These are phyloP conservation scores for Corymbia calophylla DNA, from an alignment of 441 rosid species.

Conservation along the genomic window DNA sequence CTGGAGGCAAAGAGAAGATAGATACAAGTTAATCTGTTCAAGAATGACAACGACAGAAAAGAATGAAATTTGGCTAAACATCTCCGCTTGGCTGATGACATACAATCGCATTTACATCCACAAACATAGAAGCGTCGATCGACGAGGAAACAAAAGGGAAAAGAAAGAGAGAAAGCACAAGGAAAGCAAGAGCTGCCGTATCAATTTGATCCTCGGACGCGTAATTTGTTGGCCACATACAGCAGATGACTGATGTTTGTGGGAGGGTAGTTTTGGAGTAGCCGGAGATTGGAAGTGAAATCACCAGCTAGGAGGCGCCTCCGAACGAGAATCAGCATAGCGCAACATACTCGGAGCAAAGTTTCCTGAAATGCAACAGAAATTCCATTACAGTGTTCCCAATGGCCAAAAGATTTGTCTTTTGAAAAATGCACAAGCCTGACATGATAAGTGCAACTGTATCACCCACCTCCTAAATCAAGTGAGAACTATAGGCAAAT, in stretches of 20 bases:
- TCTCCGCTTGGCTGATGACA: not conserved
- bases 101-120: not conserved
- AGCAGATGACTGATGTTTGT: conserved; percentile 85
- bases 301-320: conserved; percentile 91
- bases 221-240: conserved; percentile 87
- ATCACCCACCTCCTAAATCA: not conserved
- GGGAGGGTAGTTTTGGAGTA: conserved; percentile 90
- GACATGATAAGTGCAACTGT: not conserved
- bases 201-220: conserved; percentile 37
- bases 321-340: conserved; percentile 85
- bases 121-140: not conserved
- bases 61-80: not conserved
- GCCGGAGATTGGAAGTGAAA: conserved; percentile 88
- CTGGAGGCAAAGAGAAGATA: not conserved
- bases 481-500: not conserved
- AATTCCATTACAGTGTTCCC: not conserved
- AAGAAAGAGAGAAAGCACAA: not conserved
- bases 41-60: not conserved
- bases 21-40: not conserved
- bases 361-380: conserved; percentile 55
- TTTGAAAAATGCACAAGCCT: not conserved
- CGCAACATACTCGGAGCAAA: conserved; percentile 84
- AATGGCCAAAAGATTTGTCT: not conserved
- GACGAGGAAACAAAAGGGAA: not conserved
- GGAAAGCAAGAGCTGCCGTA: not conserved